Evolutionary conservation across 73 alveolate genomes (phyloP), one percentile per base, ranked within the genome.

Genomic region (Tetrahymena borealis): DNA sequence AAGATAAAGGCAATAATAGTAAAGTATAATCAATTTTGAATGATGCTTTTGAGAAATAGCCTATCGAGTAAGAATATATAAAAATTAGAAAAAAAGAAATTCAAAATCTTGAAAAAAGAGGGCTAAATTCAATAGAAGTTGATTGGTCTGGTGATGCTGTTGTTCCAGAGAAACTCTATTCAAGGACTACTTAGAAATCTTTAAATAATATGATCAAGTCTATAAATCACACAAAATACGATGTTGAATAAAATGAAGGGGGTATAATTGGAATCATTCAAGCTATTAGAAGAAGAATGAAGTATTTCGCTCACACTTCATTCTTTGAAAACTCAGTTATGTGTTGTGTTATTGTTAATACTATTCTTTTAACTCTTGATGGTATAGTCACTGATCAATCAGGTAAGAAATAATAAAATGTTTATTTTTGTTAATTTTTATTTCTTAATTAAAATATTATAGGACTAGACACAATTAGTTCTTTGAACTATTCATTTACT

Each of bases 321-420:
- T 2, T 20, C 10, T 60, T 60, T 60, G 85, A 60, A 60, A n/a
- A 60, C 13, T 60, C 85, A 60, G 28, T 60, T 0, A 60, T 60
- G 85, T 24, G n/a, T 7, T 60, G 85, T 60, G 85, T 60, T 1
- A 60, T 60, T n/a, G 28, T 60, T 35, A 98, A 98, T 79, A 97
- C 99, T 2, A 96, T 98, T 2, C 94, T 96, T 35, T 94, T 98
- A 94, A 98, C 99, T 20, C 39, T 98, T 6, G 93, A 93, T 85
- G 95, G 95, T 15, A 20, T 93, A 7, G 79, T 93, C 16, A 90
- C 95, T 28, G 93, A 93, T 28, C 28, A 60, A 12, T 18, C 78
- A 9, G 79, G 91, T 9, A 28, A 36, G 7, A 42, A 3, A 2
- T 42, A n/a, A n/a, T 7, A 40, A 40, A n/a, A 0, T 15, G 3